Percentiles rank a stretch among this genome's conserved stretches.
These are phyloP conservation scores for Symbiodinium natans DNA, from an alignment of 73 alveolate genomes.

Conservation along the genomic window DNA sequence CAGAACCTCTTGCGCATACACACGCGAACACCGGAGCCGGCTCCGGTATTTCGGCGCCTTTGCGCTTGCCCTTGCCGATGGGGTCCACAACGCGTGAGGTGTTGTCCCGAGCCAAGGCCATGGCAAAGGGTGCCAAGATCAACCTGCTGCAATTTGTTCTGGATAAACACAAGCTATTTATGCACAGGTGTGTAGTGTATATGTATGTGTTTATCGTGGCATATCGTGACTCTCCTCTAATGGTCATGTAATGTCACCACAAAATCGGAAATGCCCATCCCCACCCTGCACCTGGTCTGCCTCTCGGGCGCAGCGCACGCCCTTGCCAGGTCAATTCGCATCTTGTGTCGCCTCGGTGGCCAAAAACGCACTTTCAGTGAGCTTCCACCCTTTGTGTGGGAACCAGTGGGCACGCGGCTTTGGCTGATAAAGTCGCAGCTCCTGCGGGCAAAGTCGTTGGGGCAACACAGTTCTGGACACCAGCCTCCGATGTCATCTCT, in stretches of 20 bases:
- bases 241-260: background rate
- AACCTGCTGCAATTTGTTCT: background rate
- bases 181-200: no score
- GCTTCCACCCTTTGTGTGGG: no score
- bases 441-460: background rate
- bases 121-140: conserved; percentile 78
- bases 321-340: conserved; percentile 65
- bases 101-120: conserved; percentile 86
- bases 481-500: no score
- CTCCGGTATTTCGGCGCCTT: no score
- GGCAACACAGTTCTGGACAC: background rate
- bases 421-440: conserved; percentile 72
- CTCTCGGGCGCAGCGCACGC: conserved; percentile 81
- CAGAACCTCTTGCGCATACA: no score
- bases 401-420: background rate
- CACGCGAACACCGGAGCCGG: no score
- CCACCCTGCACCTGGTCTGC: conserved; percentile 27
- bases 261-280: background rate
- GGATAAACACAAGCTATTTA: background rate
- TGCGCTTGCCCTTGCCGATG: conserved; percentile 36
- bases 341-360: conserved; percentile 48
- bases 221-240: no score
- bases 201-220: no score
- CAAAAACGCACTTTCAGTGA: no score
- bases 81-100: conserved; percentile 56